Evolutionary conservation across 73 alveolate species (phyloP), one percentile per base, ranked within the genome.

Genomic region (Paramecium tetraurelia): DNA sequence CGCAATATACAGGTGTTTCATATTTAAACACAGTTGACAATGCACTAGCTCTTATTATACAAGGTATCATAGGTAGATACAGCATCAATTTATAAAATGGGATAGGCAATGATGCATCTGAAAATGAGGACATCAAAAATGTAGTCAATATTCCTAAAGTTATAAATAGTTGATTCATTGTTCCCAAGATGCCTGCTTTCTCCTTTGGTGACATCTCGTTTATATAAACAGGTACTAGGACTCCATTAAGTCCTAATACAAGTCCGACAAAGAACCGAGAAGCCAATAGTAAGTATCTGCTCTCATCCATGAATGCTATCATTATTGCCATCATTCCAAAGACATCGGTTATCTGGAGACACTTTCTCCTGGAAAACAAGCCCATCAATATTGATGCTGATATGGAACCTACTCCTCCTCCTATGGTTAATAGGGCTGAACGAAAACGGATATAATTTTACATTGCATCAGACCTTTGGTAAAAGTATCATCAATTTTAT

Each of bases 1-100:
- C 35, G 24, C 90, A 80, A 46, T 80, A 80, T 20, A 80, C 29
- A 43, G 90, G 90, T 8, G 90, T 80, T 46, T 80, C 90, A 80
- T 80, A 80, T 20, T 80, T 80, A 4, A 21, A 44, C 8, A 43
- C 22, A 24, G 90, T 80, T 0, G 48, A 22, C 5, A 80, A n/a
- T 20, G 75, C 50, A 18, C 48, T 3, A 40, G 75, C 41, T 80
- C 90, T 80, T 6, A 80, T 22, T 8, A 46, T 46, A 46, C 90
- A 80, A 1, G 90, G 90, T 38, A 75, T 75, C 12, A 75, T 35
- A 33, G 86, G 86, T 38, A 72, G 7, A n/a, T 36, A 40, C 10
- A 72, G 10, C 86, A 72, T 72, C 33, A 72, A 16, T 8, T 72
- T 16, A 11, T 72, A 72, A 18, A 72, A 72, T 33, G 86, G 38